These are phyloP conservation scores for Huntiella decipiens DNA, from an alignment of 2,329 filamentous ascomycete genomes.

Conservation along the genomic window DNA sequence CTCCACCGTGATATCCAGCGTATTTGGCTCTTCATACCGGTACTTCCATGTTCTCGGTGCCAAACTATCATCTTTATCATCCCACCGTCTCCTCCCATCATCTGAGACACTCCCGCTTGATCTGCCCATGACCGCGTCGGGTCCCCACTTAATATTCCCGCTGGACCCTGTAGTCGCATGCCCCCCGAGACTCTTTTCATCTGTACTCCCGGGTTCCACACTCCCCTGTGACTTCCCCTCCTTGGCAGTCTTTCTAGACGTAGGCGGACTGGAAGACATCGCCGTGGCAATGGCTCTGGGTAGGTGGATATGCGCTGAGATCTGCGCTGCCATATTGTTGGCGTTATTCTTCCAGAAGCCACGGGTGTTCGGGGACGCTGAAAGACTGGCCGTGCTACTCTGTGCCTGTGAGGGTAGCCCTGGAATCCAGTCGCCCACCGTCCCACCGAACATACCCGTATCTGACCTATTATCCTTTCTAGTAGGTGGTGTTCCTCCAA, in stretches of 20 bases:
- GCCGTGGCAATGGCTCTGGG: constrained; percentile 13
- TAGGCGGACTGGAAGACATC: constrained; percentile 26
- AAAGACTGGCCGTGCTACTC: constrained; percentile 23
- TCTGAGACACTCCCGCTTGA: constrained; percentile 31
- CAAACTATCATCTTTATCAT: not conserved
- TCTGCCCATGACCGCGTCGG: constrained; percentile 22
- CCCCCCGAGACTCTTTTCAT: not conserved
- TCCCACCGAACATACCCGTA: constrained; percentile 14
- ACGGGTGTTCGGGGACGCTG: constrained; percentile 39
- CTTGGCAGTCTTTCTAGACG: constrained; percentile 33
- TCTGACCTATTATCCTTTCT: constrained; percentile 26
- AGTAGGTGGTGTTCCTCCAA: constrained; percentile 39
- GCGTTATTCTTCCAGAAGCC: constrained; percentile 31
- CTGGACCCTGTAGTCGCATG: constrained; percentile 15
- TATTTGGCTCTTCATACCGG: constrained; percentile 17
- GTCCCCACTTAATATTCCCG: constrained; percentile 28
- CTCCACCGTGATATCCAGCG: constrained; percentile 28
- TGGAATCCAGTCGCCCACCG: constrained; percentile 27
- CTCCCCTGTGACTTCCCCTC: constrained; percentile 36
- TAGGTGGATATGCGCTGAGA: constrained; percentile 26
- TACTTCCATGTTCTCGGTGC: not conserved
- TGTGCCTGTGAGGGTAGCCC: constrained; percentile 1
- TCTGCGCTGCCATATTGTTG: constrained; percentile 13
- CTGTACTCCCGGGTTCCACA: constrained; percentile 17
- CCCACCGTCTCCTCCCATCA: constrained; percentile 24